phyloP scores from a whole-genome alignment of 257 asterid species.

The Ocimum tenuiflorum region DNA sequence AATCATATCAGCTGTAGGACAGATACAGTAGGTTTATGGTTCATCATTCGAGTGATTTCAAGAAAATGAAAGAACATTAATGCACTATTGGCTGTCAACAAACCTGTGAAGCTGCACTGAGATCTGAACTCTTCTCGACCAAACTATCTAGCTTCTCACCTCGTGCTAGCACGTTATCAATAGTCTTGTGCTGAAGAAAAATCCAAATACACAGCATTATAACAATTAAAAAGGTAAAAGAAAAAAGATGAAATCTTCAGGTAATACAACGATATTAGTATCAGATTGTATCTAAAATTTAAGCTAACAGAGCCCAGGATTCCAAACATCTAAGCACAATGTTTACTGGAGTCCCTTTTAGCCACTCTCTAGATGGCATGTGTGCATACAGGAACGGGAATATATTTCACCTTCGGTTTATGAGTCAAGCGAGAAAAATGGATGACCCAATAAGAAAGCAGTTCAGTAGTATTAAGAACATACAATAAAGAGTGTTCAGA shows the following conservation, averaged over 20 bases:
- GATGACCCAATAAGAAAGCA: too few species aligned
- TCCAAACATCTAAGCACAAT: too few species aligned
- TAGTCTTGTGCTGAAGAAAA: slow-evolving; percentile 80
- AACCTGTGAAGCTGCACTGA: slow-evolving; percentile 95
- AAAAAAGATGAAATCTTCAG: neutral
- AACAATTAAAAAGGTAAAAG: neutral
- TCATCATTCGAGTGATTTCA: neutral
- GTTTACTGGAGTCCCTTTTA: too few species aligned
- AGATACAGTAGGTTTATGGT: neutral
- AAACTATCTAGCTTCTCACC: slow-evolving; percentile 92
- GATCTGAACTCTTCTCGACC: slow-evolving; percentile 96
- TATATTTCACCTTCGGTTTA: too few species aligned
- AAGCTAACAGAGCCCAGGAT: neutral
- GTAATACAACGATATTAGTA: neutral
- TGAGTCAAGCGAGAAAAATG: too few species aligned
- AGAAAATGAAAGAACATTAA: neutral
- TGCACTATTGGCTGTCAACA: neutral
- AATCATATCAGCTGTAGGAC: neutral
- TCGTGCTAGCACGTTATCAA: slow-evolving; percentile 81
- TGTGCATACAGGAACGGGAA: too few species aligned
- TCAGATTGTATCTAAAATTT: neutral
- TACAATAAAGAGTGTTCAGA: too few species aligned
- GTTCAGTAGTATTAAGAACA: too few species aligned
- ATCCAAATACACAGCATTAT: slow-evolving; percentile 10
- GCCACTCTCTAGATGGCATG: too few species aligned